phyloP scores from a whole-genome alignment of 371 early-diverging fungal species.

The Amoeboaphelidium protococcarum region DNA sequence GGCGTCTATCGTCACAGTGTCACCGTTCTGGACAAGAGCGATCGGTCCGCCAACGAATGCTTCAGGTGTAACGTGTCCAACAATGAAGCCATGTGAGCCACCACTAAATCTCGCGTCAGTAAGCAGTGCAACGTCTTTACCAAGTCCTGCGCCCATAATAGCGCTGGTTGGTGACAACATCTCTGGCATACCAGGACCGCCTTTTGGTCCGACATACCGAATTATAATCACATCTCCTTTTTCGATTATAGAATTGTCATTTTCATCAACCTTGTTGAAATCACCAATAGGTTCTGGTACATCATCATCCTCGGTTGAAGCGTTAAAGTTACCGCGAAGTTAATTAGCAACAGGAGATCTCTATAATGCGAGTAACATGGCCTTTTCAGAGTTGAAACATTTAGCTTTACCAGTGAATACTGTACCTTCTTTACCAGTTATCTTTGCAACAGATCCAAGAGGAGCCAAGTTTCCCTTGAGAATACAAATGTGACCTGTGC shows the following conservation, averaged over 20 bases:
- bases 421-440: slow-evolving; percentile 91
- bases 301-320: too few relatives aligned
- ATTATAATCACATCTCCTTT: slow-evolving; percentile 74
- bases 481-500: slow-evolving; percentile 73
- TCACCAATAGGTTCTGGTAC: too few relatives aligned
- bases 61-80: slow-evolving; percentile 93
- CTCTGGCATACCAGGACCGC: slow-evolving; percentile 83
- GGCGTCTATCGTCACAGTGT: slow-evolving; percentile 63
- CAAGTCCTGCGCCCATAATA: slow-evolving; percentile 93
- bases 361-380: slow-evolving; percentile 59
- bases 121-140: slow-evolving; percentile 76
- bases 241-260: slow-evolving; percentile 33
- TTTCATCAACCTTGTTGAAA: too few relatives aligned
- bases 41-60: slow-evolving; percentile 90
- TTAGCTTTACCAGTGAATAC: slow-evolving; percentile 54
- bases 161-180: slow-evolving; percentile 86
- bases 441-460: slow-evolving; percentile 88
- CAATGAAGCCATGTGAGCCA: slow-evolving; percentile 86
- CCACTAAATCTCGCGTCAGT: slow-evolving; percentile 95
- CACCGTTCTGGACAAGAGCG: slow-evolving; percentile 62
- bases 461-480: slow-evolving; percentile 85
- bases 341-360: too few relatives aligned
- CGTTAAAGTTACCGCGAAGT: too few relatives aligned
- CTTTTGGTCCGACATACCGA: slow-evolving; percentile 69
- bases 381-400: slow-evolving; percentile 71